A percentile compares a stretch with the other conserved stretches of the same genome.
Conservation (phyloP, 2,329 filamentous ascomycete genomes). For the Orbilia javanica region DNA sequence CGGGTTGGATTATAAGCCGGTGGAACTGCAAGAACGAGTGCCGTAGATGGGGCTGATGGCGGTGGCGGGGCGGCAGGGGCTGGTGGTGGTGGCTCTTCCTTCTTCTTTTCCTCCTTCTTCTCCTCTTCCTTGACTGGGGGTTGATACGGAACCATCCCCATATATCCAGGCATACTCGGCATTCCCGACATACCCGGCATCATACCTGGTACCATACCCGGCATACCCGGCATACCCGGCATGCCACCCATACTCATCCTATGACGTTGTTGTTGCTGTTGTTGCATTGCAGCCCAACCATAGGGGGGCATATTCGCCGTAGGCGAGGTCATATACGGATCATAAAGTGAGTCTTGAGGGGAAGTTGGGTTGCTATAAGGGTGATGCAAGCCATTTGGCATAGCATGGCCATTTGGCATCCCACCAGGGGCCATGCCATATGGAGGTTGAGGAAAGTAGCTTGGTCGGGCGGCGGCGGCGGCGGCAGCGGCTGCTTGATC, state of each 20-base stretch:
- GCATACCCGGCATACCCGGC: constrained; percentile 17
- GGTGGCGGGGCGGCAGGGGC: constrained; percentile 1
- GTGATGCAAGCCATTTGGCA: constrained; percentile 45
- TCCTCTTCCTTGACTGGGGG: constrained; percentile 60
- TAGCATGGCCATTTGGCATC: constrained; percentile 40
- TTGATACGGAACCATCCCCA: constrained; percentile 55
- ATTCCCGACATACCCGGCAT: constrained; percentile 18
- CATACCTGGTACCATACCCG: constrained; percentile 18
- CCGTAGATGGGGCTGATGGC: constrained; percentile 33
- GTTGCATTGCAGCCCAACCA: constrained; percentile 45
- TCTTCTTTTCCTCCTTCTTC: constrained; percentile 62
- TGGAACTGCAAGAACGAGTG: constrained; percentile 61
- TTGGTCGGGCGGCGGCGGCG: constrained; percentile 18
- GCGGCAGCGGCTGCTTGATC: constrained; percentile 38
- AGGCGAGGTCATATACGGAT: constrained; percentile 43
- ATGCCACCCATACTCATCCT: constrained; percentile 42
- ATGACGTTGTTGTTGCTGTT: constrained; percentile 19
- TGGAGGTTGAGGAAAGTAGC: constrained; percentile 37
- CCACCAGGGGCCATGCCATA: constrained; percentile 32
- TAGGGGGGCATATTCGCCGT: constrained; percentile 37
- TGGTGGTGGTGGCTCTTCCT: constrained; percentile 47
- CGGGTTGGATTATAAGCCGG: constrained; percentile 60
- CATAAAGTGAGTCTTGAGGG: constrained; percentile 37
- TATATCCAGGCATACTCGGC: constrained; percentile 48
- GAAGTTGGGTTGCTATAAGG: constrained; percentile 45